A percentile compares a stretch with the other conserved stretches of the same genome.
phyloP scores from a whole-genome alignment of 2,329 filamentous ascomycete genomes.

The Arthrobotrys entomopaga region DNA sequence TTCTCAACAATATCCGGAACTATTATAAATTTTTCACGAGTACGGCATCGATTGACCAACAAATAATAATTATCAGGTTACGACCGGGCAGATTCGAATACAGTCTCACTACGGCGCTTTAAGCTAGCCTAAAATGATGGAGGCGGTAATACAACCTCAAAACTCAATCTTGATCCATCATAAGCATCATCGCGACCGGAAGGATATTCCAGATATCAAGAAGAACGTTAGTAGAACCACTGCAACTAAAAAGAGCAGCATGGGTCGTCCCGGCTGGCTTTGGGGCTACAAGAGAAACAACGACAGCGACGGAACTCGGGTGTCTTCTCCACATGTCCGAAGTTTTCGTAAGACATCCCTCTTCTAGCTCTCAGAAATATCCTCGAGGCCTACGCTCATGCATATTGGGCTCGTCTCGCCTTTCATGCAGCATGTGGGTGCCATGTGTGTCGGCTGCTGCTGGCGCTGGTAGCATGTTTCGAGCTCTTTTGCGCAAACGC shows the following conservation, averaged over 20 bases:
- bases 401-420: too few relatives aligned
- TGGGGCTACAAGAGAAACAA: constrained; percentile 13
- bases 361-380: background rate
- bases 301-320: constrained; percentile 1
- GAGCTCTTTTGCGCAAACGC: constrained; percentile 33
- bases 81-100: too few relatives aligned
- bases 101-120: too few relatives aligned
- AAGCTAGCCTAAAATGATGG: constrained; percentile 19
- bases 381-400: too few relatives aligned
- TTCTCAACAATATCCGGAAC: too few relatives aligned
- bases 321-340: constrained; percentile 11
- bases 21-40: too few relatives aligned
- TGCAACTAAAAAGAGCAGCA: constrained; percentile 21
- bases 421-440: too few relatives aligned
- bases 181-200: background rate
- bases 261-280: constrained; percentile 31
- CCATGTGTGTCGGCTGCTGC: background rate
- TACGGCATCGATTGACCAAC: too few relatives aligned
- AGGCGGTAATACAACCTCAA: constrained; percentile 38
- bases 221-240: background rate
- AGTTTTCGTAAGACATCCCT: constrained; percentile 15
- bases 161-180: constrained; percentile 23
- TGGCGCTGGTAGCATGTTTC: constrained; percentile 13
- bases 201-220: background rate
- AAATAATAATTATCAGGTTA: too few relatives aligned